Evolutionary conservation across 164 flowering plant species (phyloP).

Genomic region (Vitis labrusca): DNA sequence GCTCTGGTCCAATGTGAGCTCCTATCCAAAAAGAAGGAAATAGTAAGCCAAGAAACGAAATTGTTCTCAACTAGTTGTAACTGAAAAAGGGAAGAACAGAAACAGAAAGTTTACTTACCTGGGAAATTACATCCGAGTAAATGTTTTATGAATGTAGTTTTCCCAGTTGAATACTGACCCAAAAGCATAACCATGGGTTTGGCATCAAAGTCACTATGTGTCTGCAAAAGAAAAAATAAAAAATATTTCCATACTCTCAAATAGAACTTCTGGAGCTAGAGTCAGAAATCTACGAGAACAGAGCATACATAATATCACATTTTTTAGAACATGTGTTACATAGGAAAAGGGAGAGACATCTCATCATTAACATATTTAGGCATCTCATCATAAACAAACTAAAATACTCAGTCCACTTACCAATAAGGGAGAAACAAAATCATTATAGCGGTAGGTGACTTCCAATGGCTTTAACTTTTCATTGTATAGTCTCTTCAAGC

Average conservation of each 20-base stretch:
- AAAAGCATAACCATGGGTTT: conserved; percentile 98
- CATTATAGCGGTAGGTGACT: conserved; percentile 76
- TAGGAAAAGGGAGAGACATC: not conserved
- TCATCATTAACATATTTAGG: not conserved
- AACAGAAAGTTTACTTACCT: conserved; percentile 37
- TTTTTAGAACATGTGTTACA: not conserved
- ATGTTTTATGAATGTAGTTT: conserved; percentile 96
- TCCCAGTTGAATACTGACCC: conserved; percentile 98
- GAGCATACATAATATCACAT: not conserved
- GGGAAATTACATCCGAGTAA: conserved; percentile 73
- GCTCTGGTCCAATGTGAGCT: conserved; percentile 80
- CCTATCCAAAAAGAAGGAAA: conserved; percentile 32
- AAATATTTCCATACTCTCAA: not conserved
- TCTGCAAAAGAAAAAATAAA: conserved; percentile 36
- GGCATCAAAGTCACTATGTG: conserved; percentile 94
- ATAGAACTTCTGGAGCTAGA: not conserved
- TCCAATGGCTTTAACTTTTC: conserved; percentile 95
- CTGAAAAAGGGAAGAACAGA: not conserved
- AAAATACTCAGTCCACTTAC: conserved; percentile 43
- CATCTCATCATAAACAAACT: not conserved
- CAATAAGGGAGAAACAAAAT: conserved; percentile 82
- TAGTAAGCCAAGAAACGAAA: not conserved
- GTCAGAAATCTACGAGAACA: too few species aligned
- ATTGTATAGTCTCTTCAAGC: conserved; percentile 77
- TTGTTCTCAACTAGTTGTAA: not conserved